Evolutionary conservation across 2,329 filamentous ascomycete genomes (phyloP).

Genomic region (Botrytis aclada): DNA sequence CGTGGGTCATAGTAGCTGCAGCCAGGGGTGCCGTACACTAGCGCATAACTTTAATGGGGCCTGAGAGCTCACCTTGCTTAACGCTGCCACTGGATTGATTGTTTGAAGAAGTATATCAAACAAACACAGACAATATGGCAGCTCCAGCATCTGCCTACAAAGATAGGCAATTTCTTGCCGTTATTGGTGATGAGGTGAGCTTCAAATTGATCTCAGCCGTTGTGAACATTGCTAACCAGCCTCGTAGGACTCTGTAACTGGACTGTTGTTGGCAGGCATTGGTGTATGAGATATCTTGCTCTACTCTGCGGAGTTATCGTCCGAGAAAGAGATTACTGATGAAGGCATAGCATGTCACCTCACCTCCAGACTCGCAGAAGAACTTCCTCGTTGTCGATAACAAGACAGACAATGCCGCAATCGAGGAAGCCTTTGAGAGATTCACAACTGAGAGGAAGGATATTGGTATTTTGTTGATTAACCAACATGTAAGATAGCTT

Average conservation of each 20-base stretch:
- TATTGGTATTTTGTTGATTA: constrained; percentile 94
- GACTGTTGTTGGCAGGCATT: constrained; percentile 89
- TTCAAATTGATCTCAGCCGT: constrained; percentile 1
- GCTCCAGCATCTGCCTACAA: constrained; percentile 60
- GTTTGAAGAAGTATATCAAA: constrained; percentile 18
- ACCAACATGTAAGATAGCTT: constrained; percentile 74
- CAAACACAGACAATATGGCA: constrained; percentile 47
- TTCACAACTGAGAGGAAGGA: constrained; percentile 92
- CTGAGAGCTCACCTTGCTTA: constrained; percentile 18
- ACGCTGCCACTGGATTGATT: constrained; percentile 16
- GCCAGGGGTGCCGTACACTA: constrained; percentile 14
- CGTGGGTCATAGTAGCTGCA: constrained; percentile 16
- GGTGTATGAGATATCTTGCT: constrained; percentile 60
- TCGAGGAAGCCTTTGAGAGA: constrained; percentile 84
- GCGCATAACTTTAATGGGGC: constrained; percentile 12
- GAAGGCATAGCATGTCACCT: constrained; percentile 73
- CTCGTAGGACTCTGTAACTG: constrained; percentile 86
- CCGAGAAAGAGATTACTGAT: constrained; percentile 22
- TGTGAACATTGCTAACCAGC: constrained; percentile 23
- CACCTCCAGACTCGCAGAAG: constrained; percentile 84
- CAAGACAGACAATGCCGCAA: constrained; percentile 85
- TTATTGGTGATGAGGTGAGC: constrained; percentile 90
- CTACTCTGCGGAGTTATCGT: background rate
- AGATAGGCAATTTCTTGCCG: constrained; percentile 92
- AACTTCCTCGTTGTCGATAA: constrained; percentile 96